Evolutionary conservation across 163 green algal species (phyloP).

Genomic region (Coccomyxa subellipsoidea): DNA sequence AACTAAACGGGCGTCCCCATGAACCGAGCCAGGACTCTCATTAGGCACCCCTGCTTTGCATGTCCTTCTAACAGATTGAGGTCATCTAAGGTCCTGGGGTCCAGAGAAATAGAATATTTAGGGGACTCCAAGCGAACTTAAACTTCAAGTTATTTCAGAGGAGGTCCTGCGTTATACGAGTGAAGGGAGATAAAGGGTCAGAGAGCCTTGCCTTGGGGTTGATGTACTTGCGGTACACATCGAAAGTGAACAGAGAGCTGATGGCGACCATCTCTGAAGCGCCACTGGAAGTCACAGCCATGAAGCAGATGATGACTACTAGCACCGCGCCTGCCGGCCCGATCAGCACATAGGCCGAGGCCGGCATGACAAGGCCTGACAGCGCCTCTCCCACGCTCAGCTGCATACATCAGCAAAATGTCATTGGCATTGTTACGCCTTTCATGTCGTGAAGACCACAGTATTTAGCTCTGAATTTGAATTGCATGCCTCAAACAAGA

Average conservation of each 20-base stretch:
- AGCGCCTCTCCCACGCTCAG: conserved; percentile 8
- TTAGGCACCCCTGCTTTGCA: too few relatives aligned
- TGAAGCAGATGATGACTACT: conserved; percentile 26
- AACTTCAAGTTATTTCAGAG: too few relatives aligned
- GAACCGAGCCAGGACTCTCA: too few relatives aligned
- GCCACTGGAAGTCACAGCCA: conserved; percentile 25
- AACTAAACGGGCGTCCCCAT: too few relatives aligned
- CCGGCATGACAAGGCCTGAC: conserved; percentile 21
- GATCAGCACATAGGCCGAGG: conserved; percentile 14
- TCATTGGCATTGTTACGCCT: not conserved
- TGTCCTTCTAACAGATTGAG: too few relatives aligned
- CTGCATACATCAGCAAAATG: conserved; percentile 2
- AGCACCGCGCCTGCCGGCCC: conserved; percentile 14
- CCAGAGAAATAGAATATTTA: too few relatives aligned
- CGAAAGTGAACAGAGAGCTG: conserved; percentile 24
- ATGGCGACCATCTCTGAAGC: conserved; percentile 17
- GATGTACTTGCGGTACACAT: conserved; percentile 25
- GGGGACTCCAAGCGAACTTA: too few relatives aligned
- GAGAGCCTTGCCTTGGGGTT: conserved; percentile 13
- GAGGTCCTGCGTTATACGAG: too few relatives aligned
- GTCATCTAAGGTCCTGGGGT: too few relatives aligned
- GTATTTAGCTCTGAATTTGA: too few relatives aligned
- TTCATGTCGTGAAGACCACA: not conserved
- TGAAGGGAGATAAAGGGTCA: not conserved
- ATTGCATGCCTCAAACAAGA: too few relatives aligned